Evolutionary conservation across 1,284 basidiomycete genomes (phyloP), one percentile per base, ranked within the genome.

Genomic region (Apiotrichum mycotoxinovorans): DNA sequence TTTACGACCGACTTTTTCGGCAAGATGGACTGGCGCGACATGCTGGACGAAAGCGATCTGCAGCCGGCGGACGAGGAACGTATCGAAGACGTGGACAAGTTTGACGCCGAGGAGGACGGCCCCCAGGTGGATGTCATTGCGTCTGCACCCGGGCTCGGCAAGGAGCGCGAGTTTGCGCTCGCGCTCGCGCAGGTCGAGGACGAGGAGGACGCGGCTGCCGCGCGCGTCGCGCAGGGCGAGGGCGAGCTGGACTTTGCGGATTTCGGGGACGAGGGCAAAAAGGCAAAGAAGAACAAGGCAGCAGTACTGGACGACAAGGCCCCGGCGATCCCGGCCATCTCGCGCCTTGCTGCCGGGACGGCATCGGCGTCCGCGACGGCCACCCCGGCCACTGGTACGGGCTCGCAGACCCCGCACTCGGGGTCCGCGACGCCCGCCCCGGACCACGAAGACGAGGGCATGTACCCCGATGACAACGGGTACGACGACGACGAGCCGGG

Each of bases 101-200:
- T 66, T 22, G 70, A 65, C 58, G 58, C 52, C 0, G 59, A 60
- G 15, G 66, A 65, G 0, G 66, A 62, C 47, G 71, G 12, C 7
- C 30, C 7, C 30, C 7, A 69, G 2, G 66, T 65, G 35, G 68
- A 70, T 26, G 64, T 64, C 0, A 63, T 66, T 23, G 62, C 59
- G 0, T 66, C 60, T 0, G 71, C 72, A n/a, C 68, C 70, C 10
- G 57, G 70, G 9, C 34, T 56, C 1, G 70, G 69, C 0, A 64
- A 73, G 52, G 72, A 76, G 61, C 59, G 71, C 57, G 80, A 84
- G 42, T 78, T 88, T 45, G 84, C 85, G 18, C 78, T 74, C 25
- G 87, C 85, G 0, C 79, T 97, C n/a, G 89, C 85, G 4, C 86
- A 91, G 56, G 89, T 88, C 50, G 94, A 96, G 66, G 94, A 97